Evolutionary conservation across 106 monocot genomes (phyloP).

Genomic region (Apostasia shenzhenica): DNA sequence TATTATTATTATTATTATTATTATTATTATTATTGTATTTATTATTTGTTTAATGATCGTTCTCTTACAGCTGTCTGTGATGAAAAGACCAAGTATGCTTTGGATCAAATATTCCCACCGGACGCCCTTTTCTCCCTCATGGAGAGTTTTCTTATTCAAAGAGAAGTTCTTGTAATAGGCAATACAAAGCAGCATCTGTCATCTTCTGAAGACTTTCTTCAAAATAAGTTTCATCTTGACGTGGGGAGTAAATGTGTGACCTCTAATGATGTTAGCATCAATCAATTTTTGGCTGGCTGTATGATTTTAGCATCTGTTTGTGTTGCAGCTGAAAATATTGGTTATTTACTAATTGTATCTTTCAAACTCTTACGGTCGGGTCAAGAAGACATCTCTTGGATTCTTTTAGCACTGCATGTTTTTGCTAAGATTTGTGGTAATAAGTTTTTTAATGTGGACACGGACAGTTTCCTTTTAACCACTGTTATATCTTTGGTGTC

Average conservation of each 20-base stretch:
- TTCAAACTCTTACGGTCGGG: slow-evolving; percentile 42
- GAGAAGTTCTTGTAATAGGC: slow-evolving; percentile 34
- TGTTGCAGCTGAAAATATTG: slow-evolving; percentile 23
- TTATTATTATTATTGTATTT: neutral
- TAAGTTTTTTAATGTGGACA: slow-evolving; percentile 23
- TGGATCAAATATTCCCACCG: slow-evolving; percentile 21
- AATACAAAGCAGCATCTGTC: neutral
- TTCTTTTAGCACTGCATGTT: slow-evolving; percentile 49
- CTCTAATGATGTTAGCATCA: slow-evolving; percentile 19
- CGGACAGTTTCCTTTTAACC: slow-evolving; percentile 21
- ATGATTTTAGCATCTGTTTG: slow-evolving; percentile 64
- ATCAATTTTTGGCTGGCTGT: slow-evolving; percentile 53
- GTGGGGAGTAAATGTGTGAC: slow-evolving; percentile 14
- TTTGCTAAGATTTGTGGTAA: slow-evolving; percentile 52
- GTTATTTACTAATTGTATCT: slow-evolving; percentile 47
- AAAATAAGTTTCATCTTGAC: neutral
- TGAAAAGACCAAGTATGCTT: slow-evolving; percentile 13
- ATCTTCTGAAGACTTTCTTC: neutral
- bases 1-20: too few species aligned
- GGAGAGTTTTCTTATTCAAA: slow-evolving; percentile 53
- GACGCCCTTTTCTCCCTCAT: slow-evolving; percentile 35
- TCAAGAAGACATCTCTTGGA: slow-evolving; percentile 28
- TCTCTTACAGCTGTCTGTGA: slow-evolving; percentile 32
- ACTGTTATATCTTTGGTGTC: slow-evolving; percentile 43
- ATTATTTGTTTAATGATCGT: neutral